Evolutionary conservation across 768 basidiomycete genomes (phyloP).

Genomic region (Podaxis carcinomalis): DNA sequence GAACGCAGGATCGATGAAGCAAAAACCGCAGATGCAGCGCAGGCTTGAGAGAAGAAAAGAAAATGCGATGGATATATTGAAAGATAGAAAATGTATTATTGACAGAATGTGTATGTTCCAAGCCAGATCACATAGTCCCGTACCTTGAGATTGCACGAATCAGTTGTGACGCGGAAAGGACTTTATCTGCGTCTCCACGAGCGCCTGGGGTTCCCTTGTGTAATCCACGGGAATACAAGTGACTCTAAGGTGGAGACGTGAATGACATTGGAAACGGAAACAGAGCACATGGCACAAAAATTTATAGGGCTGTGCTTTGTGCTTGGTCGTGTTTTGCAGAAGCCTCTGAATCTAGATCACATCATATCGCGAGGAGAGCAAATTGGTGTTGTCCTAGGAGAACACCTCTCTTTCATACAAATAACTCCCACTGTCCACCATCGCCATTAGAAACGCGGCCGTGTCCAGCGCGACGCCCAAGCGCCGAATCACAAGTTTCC

Average conservation of each 20-base stretch:
- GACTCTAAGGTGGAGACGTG: slow-evolving; percentile 67
- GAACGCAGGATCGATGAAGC: slow-evolving; percentile 41
- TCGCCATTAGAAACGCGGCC: neutral
- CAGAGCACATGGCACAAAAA: neutral
- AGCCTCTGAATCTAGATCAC: slow-evolving; percentile 7
- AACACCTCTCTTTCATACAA: neutral
- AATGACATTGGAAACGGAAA: slow-evolving; percentile 25
- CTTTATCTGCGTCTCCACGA: slow-evolving; percentile 62
- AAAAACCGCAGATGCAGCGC: slow-evolving; percentile 25
- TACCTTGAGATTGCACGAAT: slow-evolving; percentile 17
- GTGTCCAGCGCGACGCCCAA: neutral
- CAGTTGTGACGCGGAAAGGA: slow-evolving; percentile 14
- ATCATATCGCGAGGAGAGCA: neutral
- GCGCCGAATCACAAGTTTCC: neutral
- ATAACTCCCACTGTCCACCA: neutral
- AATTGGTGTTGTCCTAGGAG: neutral
- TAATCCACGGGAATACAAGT: slow-evolving; percentile 46
- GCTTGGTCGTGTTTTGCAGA: slow-evolving; percentile 35
- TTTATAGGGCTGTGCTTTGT: slow-evolving; percentile 32
- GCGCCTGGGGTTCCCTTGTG: slow-evolving; percentile 54
- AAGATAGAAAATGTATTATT: neutral
- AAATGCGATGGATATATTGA: neutral
- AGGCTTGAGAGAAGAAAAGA: slow-evolving; percentile 3
- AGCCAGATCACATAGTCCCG: slow-evolving; percentile 23
- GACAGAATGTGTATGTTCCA: slow-evolving; percentile 20